A percentile compares a stretch with the other conserved stretches of the same genome.
Evolutionary conservation across 305 asterid genomes (phyloP).

Genomic region (Salvia sclarea): DNA sequence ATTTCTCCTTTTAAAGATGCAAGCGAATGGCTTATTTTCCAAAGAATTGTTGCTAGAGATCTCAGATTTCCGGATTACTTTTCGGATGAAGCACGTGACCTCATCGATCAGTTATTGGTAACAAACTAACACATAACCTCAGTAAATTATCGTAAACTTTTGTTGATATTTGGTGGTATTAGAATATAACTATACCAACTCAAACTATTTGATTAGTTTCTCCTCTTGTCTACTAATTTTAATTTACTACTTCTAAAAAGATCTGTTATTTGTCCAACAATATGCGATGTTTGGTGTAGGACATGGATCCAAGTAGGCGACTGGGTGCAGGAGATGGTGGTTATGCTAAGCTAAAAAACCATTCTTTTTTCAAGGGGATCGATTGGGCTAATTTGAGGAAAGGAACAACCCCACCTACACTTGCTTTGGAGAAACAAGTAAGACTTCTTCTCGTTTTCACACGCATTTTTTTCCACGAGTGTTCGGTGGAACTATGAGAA

Average conservation of each 20-base stretch:
- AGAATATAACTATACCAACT: background rate
- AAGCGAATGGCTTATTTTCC: constrained; percentile 99
- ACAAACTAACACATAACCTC: constrained; percentile 29
- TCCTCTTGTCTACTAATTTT: too few relatives aligned
- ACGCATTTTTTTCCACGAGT: background rate
- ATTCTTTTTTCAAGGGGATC: constrained; percentile 77
- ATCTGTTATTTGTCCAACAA: background rate
- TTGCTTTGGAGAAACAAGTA: constrained; percentile 74
- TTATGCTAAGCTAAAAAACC: constrained; percentile 75
- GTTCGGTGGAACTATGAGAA: background rate
- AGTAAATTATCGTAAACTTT: background rate
- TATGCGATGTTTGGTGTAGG: constrained; percentile 46
- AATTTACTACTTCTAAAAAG: background rate
- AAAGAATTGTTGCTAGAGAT: constrained; percentile 92
- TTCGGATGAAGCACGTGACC: constrained; percentile 87
- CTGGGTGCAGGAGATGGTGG: constrained; percentile 93
- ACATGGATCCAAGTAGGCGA: constrained; percentile 84
- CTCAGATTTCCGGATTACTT: constrained; percentile 82
- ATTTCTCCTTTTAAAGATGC: constrained; percentile 96
- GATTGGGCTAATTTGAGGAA: constrained; percentile 77
- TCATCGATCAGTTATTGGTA: constrained; percentile 90
- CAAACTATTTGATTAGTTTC: background rate
- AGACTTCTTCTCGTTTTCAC: constrained; percentile 16
- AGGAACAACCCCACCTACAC: constrained; percentile 66
- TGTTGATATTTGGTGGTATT: background rate